Evolutionary conservation across 225 moss, liverwort and hornwort genomes (phyloP), one percentile per base, ranked within the genome.

Genomic region (Straminergon stramineum): DNA sequence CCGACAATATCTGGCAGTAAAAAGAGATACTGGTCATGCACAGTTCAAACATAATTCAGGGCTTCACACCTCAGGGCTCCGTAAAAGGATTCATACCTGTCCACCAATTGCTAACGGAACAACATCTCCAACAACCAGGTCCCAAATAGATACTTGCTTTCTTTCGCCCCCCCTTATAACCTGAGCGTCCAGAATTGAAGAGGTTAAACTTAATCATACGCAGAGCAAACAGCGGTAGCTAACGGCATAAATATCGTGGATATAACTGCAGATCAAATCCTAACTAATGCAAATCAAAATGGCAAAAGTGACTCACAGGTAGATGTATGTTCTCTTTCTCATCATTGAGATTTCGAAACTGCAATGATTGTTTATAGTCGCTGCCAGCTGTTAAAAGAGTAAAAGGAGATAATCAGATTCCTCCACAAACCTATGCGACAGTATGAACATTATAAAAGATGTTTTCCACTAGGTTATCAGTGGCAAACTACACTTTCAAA

Each of bases 321-420:
- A 97, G 87, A 58, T 92, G 91, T 66, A 97, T 95, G 35, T 97
- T 96, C 82, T 96, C 96, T 82, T 99, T 99, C 87, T 94, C 97
- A 15, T 94, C 97, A 81, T 93, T 99, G 24, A 99, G 94, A 74
- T 91, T 92, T 79, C 93, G 94, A 88, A 99, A 99, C 90, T 99
- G 99, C 70, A 97, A 94, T 4, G 99, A 99, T 65, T 99, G 99
- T 87, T 94, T 95, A 85, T 97, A 99, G 84, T 97, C 97, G 86
- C 97, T 97, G 14, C 78, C 90, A 91, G 93, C 94, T 90, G 75
- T 84, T 81, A 12, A 73, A 67, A 64, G 66, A 56, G 73, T 57
- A 55, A 74, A 62, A 63, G 1, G 62, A 17, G 37, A 77, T 26
- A 17, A 73, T 84, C 75, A 91, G 58, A 89, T 56, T 75, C 63